These are phyloP conservation scores for Candida endomychidarum DNA, from an alignment of 805 yeast species.

Conservation along the genomic window DNA sequence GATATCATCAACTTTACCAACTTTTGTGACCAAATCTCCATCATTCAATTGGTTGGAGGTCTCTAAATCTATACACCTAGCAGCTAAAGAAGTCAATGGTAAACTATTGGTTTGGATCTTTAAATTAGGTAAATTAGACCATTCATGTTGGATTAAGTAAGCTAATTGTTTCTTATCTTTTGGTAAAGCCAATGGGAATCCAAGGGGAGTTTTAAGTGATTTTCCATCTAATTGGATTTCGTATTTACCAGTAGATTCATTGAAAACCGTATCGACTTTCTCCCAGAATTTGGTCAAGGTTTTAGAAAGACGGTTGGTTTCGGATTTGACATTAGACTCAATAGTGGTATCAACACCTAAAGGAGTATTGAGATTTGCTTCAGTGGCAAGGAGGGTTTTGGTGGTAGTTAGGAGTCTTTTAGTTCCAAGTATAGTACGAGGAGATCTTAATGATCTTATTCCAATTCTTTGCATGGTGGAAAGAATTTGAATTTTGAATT, in stretches of 20 bases:
- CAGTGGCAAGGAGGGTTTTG: conserved; percentile 15
- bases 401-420: not conserved
- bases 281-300: conserved; percentile 82
- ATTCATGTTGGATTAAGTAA: conserved; percentile 76
- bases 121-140: conserved; percentile 71
- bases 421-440: not conserved
- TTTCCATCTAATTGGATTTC: conserved; percentile 70
- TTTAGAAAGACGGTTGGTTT: conserved; percentile 68
- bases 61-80: conserved; percentile 79
- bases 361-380: conserved; percentile 18
- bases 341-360: conserved; percentile 33
- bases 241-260: conserved; percentile 31
- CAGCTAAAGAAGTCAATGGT: conserved; percentile 83
- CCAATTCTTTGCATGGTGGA: conserved; percentile 4
- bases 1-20: conserved; percentile 60
- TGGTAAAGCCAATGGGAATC: conserved; percentile 69
- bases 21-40: conserved; percentile 52
- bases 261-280: conserved; percentile 49
- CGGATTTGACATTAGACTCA: conserved; percentile 55
- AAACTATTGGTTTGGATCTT: conserved; percentile 71
- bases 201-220: conserved; percentile 82
- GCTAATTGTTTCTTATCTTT: conserved; percentile 61
- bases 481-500: no score
- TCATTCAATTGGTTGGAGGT: conserved; percentile 31
- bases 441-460: not conserved